Conservation (phyloP, 2,329 filamentous ascomycete species). For the Pseudonectria buxi region DNA sequence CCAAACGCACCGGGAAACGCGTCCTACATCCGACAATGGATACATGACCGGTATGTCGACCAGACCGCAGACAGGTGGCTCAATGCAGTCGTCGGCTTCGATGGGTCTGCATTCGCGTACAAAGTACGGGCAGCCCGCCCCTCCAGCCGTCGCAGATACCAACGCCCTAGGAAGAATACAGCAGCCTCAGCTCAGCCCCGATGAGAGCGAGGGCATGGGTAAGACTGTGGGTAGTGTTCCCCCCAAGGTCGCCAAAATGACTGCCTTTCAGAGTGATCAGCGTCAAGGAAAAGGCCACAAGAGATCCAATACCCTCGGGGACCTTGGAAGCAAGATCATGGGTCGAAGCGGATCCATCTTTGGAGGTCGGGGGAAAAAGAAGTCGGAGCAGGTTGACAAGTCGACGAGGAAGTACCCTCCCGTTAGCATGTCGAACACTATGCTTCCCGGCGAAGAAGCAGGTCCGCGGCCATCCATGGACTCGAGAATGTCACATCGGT, state of each 20-base stretch:
- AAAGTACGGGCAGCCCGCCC: conserved; percentile 76
- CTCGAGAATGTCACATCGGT: conserved; percentile 58
- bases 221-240: conserved; percentile 55
- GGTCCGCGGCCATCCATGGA: conserved; percentile 58
- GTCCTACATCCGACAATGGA: conserved; percentile 33
- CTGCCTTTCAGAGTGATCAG: conserved; percentile 52
- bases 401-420: conserved; percentile 69
- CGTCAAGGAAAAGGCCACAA: conserved; percentile 53
- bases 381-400: conserved; percentile 50
- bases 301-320: conserved; percentile 69
- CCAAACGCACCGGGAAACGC: conserved; percentile 25
- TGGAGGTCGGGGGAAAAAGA: conserved; percentile 52
- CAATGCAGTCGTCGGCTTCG: conserved; percentile 62
- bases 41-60: conserved; percentile 37
- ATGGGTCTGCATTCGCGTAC: conserved; percentile 60
- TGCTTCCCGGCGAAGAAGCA: conserved; percentile 51
- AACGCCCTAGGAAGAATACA: conserved; percentile 87
- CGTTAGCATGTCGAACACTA: conserved; percentile 77
- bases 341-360: conserved; percentile 78
- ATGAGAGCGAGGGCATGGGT: conserved; percentile 62
- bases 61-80: conserved; percentile 75
- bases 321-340: conserved; percentile 76
- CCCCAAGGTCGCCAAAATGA: conserved; percentile 51
- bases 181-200: conserved; percentile 50
- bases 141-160: conserved; percentile 78